A percentile compares a stretch with the other conserved stretches of the same genome.
These are phyloP conservation scores for Adansonia grandidieri DNA, from an alignment of 441 rosid genomes.

Conservation along the genomic window DNA sequence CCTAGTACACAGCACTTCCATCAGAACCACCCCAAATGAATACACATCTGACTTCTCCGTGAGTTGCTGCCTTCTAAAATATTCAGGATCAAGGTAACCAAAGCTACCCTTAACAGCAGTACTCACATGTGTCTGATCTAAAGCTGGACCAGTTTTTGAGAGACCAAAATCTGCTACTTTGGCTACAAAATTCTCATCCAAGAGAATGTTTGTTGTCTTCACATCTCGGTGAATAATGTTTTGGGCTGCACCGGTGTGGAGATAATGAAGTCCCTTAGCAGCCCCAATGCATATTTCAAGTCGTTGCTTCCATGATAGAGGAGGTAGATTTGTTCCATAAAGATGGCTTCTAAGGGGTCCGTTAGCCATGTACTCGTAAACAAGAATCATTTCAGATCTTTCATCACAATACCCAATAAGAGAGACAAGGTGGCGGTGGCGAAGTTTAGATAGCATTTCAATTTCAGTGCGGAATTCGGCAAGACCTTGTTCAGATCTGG, in stretches of 20 bases:
- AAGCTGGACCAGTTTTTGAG: slow-evolving; percentile 88
- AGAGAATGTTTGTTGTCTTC: slow-evolving; percentile 91
- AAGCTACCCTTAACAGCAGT: slow-evolving; percentile 99
- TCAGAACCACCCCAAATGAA: slow-evolving; percentile 93
- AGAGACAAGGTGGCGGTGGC: slow-evolving; percentile 96
- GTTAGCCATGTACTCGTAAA: slow-evolving; percentile 96
- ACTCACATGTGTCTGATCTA: slow-evolving; percentile 96
- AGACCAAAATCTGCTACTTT: slow-evolving; percentile 99
- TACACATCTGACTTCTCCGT: slow-evolving; percentile 96
- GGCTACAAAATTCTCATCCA: slow-evolving; percentile 91
- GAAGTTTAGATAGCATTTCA: slow-evolving; percentile 93
- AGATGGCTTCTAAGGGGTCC: slow-evolving; percentile 96
- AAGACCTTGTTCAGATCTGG: slow-evolving; percentile 97
- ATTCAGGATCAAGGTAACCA: slow-evolving; percentile 96
- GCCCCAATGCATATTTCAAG: slow-evolving; percentile 97
- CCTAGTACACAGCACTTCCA: slow-evolving; percentile 95
- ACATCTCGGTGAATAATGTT: slow-evolving; percentile 97
- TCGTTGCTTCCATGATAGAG: slow-evolving; percentile 76
- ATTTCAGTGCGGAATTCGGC: slow-evolving; percentile 98
- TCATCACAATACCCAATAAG: slow-evolving; percentile 97
- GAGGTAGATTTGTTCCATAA: slow-evolving; percentile 82
- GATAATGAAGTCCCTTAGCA: slow-evolving; percentile 92
- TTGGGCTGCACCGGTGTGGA: slow-evolving; percentile 94
- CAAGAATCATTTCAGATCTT: slow-evolving; percentile 90
- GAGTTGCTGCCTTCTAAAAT: slow-evolving; percentile 93